Evolutionary conservation across 192 early-diverging fungal genomes (phyloP).

Genomic region (Chytriomyces sp.): DNA sequence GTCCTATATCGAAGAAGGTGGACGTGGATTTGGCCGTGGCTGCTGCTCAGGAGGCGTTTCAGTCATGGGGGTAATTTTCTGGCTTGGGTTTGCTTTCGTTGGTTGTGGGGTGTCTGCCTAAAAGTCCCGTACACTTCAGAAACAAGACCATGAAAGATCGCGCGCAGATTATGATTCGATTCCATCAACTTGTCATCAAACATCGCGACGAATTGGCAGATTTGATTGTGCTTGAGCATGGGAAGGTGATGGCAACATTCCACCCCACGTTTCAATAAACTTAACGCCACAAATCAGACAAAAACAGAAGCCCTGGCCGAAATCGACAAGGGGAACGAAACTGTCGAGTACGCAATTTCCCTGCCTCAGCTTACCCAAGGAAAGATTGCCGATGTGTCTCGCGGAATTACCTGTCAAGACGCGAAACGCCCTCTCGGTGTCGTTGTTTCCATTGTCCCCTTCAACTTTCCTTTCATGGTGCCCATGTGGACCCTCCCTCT

Average conservation of each 20-base stretch:
- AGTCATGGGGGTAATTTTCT: constrained; percentile 29
- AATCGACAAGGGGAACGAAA: constrained; percentile 78
- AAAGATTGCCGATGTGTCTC: constrained; percentile 65
- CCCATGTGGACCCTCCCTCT: constrained; percentile 75
- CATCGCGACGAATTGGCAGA: constrained; percentile 71
- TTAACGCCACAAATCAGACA: constrained; percentile 39
- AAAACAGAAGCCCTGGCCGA: constrained; percentile 73
- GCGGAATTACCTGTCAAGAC: constrained; percentile 67
- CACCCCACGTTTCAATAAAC: neutral
- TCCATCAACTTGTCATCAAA: constrained; percentile 61
- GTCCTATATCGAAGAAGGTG: constrained; percentile 59
- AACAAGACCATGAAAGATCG: constrained; percentile 73
- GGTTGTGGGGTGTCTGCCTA: neutral
- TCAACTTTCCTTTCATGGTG: constrained; percentile 81
- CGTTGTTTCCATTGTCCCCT: constrained; percentile 78
- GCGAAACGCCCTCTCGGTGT: constrained; percentile 72
- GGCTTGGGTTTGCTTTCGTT: neutral
- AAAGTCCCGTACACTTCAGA: constrained; percentile 11
- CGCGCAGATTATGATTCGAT: constrained; percentile 62
- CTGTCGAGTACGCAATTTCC: constrained; percentile 76
- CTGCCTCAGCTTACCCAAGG: constrained; percentile 70
- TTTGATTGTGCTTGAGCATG: constrained; percentile 78
- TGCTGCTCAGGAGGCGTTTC: constrained; percentile 50
- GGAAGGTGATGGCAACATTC: constrained; percentile 43
- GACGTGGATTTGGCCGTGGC: constrained; percentile 70